Evolutionary conservation across 2,329 filamentous ascomycete species (phyloP).

Genomic region (Alternaria sp.): DNA sequence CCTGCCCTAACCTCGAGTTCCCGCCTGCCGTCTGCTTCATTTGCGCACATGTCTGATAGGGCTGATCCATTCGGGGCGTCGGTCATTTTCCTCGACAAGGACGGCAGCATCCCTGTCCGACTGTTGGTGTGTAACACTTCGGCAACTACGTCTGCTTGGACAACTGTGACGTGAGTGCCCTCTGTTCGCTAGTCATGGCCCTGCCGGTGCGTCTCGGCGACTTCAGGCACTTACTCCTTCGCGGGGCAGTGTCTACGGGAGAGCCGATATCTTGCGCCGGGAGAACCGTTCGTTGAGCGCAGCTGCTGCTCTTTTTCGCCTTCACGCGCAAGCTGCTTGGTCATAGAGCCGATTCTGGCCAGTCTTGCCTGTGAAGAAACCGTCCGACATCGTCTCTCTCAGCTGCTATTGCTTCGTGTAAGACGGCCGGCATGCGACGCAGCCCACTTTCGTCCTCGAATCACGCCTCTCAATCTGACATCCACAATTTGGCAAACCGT

Average conservation of each 20-base stretch:
- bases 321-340: constrained; percentile 3
- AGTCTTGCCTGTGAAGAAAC: constrained; percentile 11
- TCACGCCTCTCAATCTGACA: constrained; percentile 34
- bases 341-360: constrained; percentile 32
- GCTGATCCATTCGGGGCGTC: constrained; percentile 40
- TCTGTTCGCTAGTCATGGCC: constrained; percentile 19
- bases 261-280: constrained; percentile 25
- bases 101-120: constrained; percentile 15
- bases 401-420: constrained; percentile 31
- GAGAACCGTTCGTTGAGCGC: constrained; percentile 17
- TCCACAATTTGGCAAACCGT: constrained; percentile 32
- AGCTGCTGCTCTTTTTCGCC: not conserved
- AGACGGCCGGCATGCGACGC: constrained; percentile 26
- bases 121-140: constrained; percentile 33
- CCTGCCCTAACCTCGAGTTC: constrained; percentile 16
- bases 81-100: constrained; percentile 23
- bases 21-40: constrained; percentile 10
- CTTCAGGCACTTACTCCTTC: constrained; percentile 33
- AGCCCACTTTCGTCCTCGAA: constrained; percentile 33
- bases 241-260: constrained; percentile 29
- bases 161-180: constrained; percentile 32
- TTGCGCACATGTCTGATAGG: constrained; percentile 38
- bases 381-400: constrained; percentile 17
- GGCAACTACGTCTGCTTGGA: constrained; percentile 7
- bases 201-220: constrained; percentile 36